These are phyloP conservation scores for Pulveroboletus sp. DNA, from an alignment of 768 basidiomycete species.

Conservation along the genomic window DNA sequence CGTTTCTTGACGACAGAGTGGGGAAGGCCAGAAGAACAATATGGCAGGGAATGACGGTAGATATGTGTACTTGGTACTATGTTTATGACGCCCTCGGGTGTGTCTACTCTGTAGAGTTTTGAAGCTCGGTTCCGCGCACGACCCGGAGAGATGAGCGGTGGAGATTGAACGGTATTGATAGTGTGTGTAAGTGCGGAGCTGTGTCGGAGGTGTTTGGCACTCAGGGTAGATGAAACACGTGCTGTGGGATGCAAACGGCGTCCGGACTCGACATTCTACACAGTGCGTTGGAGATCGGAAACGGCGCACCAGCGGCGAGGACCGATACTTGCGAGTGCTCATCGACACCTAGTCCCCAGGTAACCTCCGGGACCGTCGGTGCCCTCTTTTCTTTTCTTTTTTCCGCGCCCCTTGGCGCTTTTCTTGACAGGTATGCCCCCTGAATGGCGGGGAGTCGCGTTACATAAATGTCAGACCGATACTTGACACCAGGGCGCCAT, in stretches of 20 bases:
- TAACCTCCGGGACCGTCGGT: background rate
- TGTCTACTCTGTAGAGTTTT: constrained; percentile 14
- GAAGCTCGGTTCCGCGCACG: background rate
- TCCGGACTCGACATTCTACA: background rate
- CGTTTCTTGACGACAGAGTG: constrained; percentile 4
- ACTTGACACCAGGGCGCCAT: too few relatives aligned
- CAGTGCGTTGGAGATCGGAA: too few relatives aligned
- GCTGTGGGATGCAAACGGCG: too few relatives aligned
- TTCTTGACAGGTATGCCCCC: background rate
- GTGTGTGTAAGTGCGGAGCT: background rate
- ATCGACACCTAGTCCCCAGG: too few relatives aligned
- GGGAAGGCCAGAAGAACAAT: constrained; percentile 6
- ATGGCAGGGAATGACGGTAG: constrained; percentile 5
- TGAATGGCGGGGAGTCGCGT: too few relatives aligned
- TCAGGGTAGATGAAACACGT: too few relatives aligned
- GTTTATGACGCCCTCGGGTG: constrained; percentile 16
- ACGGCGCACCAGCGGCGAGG: too few relatives aligned
- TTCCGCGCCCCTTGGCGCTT: background rate
- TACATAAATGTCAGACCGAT: too few relatives aligned
- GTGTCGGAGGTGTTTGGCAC: too few relatives aligned
- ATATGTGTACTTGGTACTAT: constrained; percentile 19
- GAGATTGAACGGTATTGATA: background rate
- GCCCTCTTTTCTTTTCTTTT: background rate
- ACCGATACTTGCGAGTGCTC: too few relatives aligned
- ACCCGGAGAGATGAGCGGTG: constrained; percentile 3